Percentiles rank a stretch among this genome's conserved stretches.
These are phyloP conservation scores for Ramaria sp. DNA, from an alignment of 768 basidiomycete genomes.

Conservation along the genomic window DNA sequence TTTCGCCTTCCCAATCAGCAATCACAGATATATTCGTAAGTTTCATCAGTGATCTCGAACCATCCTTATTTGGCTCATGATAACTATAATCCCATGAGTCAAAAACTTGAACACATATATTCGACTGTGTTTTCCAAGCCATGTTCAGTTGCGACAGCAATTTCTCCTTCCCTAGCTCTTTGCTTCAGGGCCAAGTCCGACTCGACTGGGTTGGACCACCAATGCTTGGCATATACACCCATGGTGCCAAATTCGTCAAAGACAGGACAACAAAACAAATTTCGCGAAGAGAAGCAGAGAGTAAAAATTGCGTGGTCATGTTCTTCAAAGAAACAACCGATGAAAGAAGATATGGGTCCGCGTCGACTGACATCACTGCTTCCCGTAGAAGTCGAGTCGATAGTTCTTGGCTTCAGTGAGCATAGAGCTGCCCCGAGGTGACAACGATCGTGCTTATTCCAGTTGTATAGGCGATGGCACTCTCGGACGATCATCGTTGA, in stretches of 20 bases:
- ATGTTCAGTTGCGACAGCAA: neutral
- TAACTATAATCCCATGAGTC: neutral
- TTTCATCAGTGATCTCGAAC: no score
- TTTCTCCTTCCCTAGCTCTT: neutral
- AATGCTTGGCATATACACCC: neutral
- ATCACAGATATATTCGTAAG: no score
- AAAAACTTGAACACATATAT: neutral
- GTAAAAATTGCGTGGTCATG: neutral
- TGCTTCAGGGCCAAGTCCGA: neutral
- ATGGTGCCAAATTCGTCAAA: neutral
- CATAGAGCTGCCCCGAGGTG: neutral
- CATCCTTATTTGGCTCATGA: neutral
- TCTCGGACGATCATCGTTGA: constrained; percentile 19
- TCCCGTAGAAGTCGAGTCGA: constrained; percentile 43
- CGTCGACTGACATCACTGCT: constrained; percentile 28
- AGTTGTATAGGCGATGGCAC: constrained; percentile 19
- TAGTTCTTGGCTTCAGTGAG: constrained; percentile 60
- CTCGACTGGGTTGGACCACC: neutral
- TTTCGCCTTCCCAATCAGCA: neutral
- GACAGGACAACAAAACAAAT: neutral
- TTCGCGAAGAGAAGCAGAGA: neutral
- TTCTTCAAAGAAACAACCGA: neutral
- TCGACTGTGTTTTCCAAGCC: neutral
- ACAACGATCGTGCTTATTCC: neutral
- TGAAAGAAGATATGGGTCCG: neutral